Conservation (phyloP, 1,139 yeast species). For the Saccharomyces hybrid region DNA sequence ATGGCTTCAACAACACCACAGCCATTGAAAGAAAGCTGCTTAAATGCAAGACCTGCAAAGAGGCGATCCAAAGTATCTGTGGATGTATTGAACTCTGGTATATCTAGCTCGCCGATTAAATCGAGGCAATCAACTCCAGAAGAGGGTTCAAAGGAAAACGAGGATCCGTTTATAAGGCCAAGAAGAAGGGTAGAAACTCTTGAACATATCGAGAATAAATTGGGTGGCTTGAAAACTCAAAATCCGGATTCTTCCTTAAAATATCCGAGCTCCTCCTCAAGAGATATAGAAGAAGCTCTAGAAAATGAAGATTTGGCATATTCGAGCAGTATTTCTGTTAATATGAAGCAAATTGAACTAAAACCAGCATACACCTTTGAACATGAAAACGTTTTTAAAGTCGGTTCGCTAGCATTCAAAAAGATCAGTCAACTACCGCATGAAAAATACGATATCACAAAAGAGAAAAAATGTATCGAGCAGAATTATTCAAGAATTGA, state of each 20-base stretch:
- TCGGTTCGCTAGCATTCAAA: constrained; percentile 11
- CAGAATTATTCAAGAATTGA: neutral
- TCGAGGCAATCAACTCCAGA: neutral
- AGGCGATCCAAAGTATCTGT: constrained; percentile 11
- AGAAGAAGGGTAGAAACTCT: constrained; percentile 15
- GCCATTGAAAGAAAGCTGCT: neutral
- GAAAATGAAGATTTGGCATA: constrained; percentile 2
- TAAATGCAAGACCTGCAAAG: constrained; percentile 16
- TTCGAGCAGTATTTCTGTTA: constrained; percentile 14
- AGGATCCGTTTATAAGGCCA: neutral
- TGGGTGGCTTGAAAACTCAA: neutral
- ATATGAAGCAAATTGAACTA: constrained; percentile 21
- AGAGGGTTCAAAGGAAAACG: constrained; percentile 1
- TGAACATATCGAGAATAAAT: constrained; percentile 17
- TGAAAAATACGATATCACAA: constrained; percentile 2
- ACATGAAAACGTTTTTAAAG: constrained; percentile 8
- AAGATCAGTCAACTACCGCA: constrained; percentile 7
- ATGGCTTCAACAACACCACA: neutral
- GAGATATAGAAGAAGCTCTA: neutral
- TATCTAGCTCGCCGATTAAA: neutral
- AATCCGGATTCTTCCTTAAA: constrained; percentile 1
- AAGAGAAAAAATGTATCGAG: constrained; percentile 2
- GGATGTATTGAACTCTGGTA: neutral
- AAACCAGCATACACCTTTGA: constrained; percentile 7
- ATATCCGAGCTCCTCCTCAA: constrained; percentile 3